Evolutionary conservation across 805 yeast species (phyloP), one percentile per base, ranked within the genome.

Genomic region (Ogataea trehalophila): DNA sequence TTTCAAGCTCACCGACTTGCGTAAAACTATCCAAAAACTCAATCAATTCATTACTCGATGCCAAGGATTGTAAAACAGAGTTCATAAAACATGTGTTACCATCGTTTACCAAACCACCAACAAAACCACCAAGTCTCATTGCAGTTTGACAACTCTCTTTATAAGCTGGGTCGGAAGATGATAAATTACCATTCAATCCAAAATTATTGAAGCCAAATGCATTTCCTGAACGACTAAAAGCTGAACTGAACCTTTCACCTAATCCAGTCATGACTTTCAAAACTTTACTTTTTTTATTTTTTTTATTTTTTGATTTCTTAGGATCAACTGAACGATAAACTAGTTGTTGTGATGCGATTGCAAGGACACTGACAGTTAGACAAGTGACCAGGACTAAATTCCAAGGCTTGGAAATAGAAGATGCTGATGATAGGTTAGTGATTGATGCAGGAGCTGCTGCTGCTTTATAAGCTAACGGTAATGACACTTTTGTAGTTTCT

Each of bases 11-110:
- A 15, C 20, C 37, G 6, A 39, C 35, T 2, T 43, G 22, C 4
- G 73, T 63, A 43, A 68, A 74, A 8, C 70, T 66, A 37, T 79
- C 77, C 41, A 87, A 70, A 57, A 84, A 87, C 18, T 71, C 70
- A 17, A 73, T 55, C 35, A 89, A 68, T 34, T 81, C 77, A 23
- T 75, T 73, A 0, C 94, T 83, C 0, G 92, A 83, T 0, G 96
- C 90, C 47, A 90, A 67, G 16, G 87, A 77, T 64, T 91, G 97
- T 26, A 91, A 65, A 1, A 91, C 97, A 22, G 90, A 81, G 67
- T 91, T 91, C 95, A 90, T 89, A 59, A 91, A 91, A 65, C 97
- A 91, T 0, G 97, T 89, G 62, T 91, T 91, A 14, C 97, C 97
- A 54, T 88, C 96, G 62, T 91, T 91, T 49, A 79, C 76, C 35